phyloP scores from a whole-genome alignment of 2,329 filamentous ascomycete species.

The Fusarium pseudoanthophilum region DNA sequence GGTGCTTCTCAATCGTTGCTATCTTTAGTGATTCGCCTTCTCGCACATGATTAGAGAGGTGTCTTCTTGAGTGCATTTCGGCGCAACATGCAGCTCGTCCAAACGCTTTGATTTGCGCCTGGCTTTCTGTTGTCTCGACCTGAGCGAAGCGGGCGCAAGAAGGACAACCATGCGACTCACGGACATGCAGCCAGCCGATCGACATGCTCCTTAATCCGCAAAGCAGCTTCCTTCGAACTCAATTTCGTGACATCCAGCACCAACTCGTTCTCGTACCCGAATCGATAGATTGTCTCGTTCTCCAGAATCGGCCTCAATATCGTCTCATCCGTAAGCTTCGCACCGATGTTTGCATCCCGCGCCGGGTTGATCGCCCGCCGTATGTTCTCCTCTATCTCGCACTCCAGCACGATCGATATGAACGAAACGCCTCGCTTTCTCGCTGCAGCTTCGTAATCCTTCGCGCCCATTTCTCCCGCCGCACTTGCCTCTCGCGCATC shows the following conservation, averaged over 20 bases:
- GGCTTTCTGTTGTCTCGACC: not conserved
- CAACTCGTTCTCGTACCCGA: rapidly evolving
- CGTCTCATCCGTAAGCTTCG: not conserved
- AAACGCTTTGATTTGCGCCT: not conserved
- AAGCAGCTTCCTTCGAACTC: not conserved
- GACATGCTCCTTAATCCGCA: not conserved
- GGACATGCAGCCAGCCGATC: not conserved
- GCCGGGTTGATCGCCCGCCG: rapidly evolving
- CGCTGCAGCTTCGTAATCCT: not conserved
- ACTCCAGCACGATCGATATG: not conserved
- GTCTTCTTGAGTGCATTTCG: not conserved
- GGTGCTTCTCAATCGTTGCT: not conserved
- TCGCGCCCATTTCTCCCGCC: not conserved
- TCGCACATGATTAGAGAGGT: not conserved
- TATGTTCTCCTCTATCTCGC: not conserved
- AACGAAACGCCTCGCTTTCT: not conserved
- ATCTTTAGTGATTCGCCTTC: not conserved
- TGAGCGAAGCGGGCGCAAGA: not conserved
- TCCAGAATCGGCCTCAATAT: not conserved
- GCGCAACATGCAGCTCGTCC: not conserved
- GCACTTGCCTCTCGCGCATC: not conserved
- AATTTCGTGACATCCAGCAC: not conserved
- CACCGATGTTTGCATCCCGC: rapidly evolving
- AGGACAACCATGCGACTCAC: not conserved
- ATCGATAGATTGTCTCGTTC: not conserved